phyloP scores from a whole-genome alignment of 441 rosid genomes.

The Arabidopsis hybrid region DNA sequence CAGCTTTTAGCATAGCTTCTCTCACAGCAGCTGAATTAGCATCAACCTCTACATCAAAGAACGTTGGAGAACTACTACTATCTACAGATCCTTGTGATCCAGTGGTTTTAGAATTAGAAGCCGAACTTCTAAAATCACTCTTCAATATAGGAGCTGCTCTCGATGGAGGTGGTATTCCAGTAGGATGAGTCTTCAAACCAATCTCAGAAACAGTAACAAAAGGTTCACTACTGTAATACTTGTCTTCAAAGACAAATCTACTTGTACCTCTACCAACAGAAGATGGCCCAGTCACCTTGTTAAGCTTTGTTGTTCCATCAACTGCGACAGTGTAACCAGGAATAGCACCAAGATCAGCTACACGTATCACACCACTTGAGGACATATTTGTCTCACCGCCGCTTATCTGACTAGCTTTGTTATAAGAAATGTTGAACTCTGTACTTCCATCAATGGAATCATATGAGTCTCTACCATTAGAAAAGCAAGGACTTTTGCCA shows the following conservation, averaged over 20 bases:
- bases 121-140: conserved; percentile 46
- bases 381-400: conserved; percentile 38
- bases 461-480: conserved; percentile 64
- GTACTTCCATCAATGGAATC: conserved; percentile 60
- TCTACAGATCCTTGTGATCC: conserved; percentile 54
- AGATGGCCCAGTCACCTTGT: conserved; percentile 62
- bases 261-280: conserved; percentile 41
- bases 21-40: conserved; percentile 82
- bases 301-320: conserved; percentile 48
- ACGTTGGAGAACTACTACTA: conserved; percentile 63
- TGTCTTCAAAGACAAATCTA: conserved; percentile 45
- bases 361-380: conserved; percentile 54
- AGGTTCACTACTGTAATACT: conserved; percentile 47
- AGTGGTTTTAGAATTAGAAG: conserved; percentile 47
- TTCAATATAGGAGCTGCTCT: conserved; percentile 69
- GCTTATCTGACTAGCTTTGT: conserved; percentile 57
- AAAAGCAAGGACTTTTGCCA: conserved; percentile 54
- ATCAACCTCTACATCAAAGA: conserved; percentile 93
- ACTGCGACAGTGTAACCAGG: conserved; percentile 67
- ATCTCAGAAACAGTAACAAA: conserved; percentile 85
- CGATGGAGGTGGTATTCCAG: conserved; percentile 83
- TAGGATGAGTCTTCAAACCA: conserved; percentile 80
- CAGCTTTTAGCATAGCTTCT: conserved; percentile 88
- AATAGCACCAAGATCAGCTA: conserved; percentile 54
- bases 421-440: conserved; percentile 76